Evolutionary conservation across 805 yeast genomes (phyloP), one percentile per base, ranked within the genome.

Genomic region (Groenewaldozyma salmanticensis): DNA sequence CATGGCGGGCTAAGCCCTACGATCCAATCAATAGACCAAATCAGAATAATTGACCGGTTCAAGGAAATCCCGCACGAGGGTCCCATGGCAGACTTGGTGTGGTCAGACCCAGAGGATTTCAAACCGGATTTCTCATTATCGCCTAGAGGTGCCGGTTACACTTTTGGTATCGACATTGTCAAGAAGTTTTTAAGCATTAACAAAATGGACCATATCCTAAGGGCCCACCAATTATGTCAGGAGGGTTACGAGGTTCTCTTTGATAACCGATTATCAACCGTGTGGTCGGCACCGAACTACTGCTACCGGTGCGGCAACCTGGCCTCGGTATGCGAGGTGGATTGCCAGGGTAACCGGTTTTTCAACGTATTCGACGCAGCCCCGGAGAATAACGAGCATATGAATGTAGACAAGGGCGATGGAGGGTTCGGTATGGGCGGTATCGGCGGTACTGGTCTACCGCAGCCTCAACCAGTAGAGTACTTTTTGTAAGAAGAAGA

Each of bases 11-110:
- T 92, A 4, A 84, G 95, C 3, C 99, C 99, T 0, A 84, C 87
- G 48, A 85, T 94, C 36, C 97, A 90, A 56, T 83, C 92, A 5
- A 72, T 92, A 18, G 96, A 92, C 57, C 96, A 94, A 50, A 85
- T 92, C 39, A 71, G 82, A 48, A 78, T 92, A 13, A 79, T 94
- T 5, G 98, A 92, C 61, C 61, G 99, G 44, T 90, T 87, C 57
- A 75, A 79, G 49, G 99, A 92, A 59, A 86, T 94, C 9, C 99
- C 99, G 0, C 98, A 94, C 52, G 98, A 92, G 59, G 99, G 99
- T 0, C 95, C 96, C 13, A 92, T 92, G 96, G 98, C 98, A 1
- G 99, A 92, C 60, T 66, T 92, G 38, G 97, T 92, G 16, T 92
- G 99, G 99, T 80, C 92, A 18, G 99, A 92, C 57, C 99, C 99